Evolutionary conservation across 495 filamentous ascomycete species (phyloP).

Genomic region (Neurospora sp.): DNA sequence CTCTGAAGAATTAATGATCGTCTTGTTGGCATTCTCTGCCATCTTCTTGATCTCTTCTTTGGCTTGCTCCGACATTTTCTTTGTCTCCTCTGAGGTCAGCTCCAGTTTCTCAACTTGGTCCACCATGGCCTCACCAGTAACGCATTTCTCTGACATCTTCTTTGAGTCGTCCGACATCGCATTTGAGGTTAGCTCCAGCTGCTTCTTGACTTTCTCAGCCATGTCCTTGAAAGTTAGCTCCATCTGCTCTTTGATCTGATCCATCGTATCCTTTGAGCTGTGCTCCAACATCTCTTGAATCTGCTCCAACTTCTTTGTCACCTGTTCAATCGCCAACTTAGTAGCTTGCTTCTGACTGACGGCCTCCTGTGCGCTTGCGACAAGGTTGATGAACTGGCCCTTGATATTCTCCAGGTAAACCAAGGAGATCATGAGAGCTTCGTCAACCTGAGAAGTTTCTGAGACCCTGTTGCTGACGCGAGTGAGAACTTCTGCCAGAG

Average conservation of each 20-base stretch:
- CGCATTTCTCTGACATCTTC: background rate
- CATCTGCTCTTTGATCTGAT: background rate
- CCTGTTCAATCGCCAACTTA: background rate
- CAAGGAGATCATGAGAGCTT: background rate
- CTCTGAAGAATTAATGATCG: background rate
- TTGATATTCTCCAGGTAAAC: background rate
- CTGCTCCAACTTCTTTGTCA: background rate
- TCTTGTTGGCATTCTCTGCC: background rate
- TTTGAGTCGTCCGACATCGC: background rate
- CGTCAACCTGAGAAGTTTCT: background rate
- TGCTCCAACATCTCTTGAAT: too few relatives aligned
- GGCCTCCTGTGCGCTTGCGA: background rate
- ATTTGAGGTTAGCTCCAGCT: background rate
- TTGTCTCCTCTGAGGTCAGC: background rate
- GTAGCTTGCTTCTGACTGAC: background rate
- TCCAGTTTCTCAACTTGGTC: background rate
- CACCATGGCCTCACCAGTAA: too few relatives aligned
- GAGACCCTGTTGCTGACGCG: background rate
- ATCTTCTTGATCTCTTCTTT: background rate
- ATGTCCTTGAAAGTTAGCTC: background rate
- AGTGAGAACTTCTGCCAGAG: background rate
- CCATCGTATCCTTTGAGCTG: too few relatives aligned
- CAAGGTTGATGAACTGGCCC: background rate
- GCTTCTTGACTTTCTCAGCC: background rate
- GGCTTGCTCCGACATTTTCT: background rate